Percentiles rank a stretch among this genome's conserved stretches.
Evolutionary conservation across 2,329 filamentous ascomycete species (phyloP).

Genomic region (Colletotrichum sp.): DNA sequence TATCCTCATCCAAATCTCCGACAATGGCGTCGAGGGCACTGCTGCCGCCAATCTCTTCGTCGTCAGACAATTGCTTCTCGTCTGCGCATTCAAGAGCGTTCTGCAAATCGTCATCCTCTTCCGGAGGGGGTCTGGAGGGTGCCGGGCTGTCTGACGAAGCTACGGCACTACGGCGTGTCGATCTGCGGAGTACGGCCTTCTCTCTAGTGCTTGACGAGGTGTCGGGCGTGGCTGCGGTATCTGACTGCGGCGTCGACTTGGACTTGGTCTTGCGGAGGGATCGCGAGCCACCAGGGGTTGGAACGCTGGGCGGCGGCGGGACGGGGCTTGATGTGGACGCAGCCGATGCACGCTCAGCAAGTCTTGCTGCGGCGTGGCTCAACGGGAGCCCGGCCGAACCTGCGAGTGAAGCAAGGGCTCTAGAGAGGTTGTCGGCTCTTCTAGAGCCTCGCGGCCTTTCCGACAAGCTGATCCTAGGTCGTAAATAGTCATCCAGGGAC

Average conservation of each 20-base stretch:
- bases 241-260: constrained; percentile 46
- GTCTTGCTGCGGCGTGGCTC: constrained; percentile 49
- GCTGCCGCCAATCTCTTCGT: constrained; percentile 70
- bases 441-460: constrained; percentile 73
- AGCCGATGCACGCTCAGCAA: constrained; percentile 49
- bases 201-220: constrained; percentile 56
- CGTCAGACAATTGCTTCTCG: constrained; percentile 81
- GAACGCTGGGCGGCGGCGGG: constrained; percentile 37
- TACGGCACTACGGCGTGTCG: constrained; percentile 62
- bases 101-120: constrained; percentile 66
- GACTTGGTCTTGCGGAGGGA: constrained; percentile 50
- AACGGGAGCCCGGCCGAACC: constrained; percentile 69
- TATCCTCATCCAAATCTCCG: constrained; percentile 87
- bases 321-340: constrained; percentile 39
- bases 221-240: constrained; percentile 47
- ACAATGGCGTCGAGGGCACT: constrained; percentile 83
- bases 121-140: constrained; percentile 55
- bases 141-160: constrained; percentile 56
- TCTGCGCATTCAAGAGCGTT: constrained; percentile 90
- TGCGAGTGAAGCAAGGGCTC: constrained; percentile 78
- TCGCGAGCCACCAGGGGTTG: constrained; percentile 50
- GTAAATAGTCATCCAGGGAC: constrained; percentile 91
- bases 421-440: constrained; percentile 66
- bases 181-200: constrained; percentile 66
- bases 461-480: constrained; percentile 83